Base-by-base conservation (phyloP, 2,329 filamentous ascomycete genomes). In the Fusarium ramigenum region DNA sequence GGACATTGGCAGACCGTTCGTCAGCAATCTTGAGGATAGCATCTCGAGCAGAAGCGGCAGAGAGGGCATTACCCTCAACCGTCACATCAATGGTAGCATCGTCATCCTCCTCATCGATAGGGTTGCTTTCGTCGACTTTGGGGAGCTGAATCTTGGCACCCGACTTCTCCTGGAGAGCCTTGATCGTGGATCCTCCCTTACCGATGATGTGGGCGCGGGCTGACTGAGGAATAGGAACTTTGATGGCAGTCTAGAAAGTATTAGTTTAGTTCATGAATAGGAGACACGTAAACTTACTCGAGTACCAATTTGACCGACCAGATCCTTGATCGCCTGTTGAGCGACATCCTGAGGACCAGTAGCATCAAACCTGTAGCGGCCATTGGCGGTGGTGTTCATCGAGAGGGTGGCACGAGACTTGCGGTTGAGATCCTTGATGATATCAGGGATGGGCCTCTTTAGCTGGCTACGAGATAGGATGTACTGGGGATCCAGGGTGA, bases 131-230 rank as follows among this genome's bases (percentile, higher is more conserved):
- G 46, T 97, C 93, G 28, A 88, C 87, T 83, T 93, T 95, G 69
- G 96, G 95, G 68, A 99, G 90, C 80, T 97, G 94, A 79, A 99
- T 95, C 74, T 91, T 91, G 60, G 96, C 96, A 70, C 96, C 95
- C 7, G 95, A 96, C 82, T 93, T 92, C 82, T 96, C 93, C 83
- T 96, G 93, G 60, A 99, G 91, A 52, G 92, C 89, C 84, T 97
- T 96, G 81, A 99, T 97, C 70, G 93, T 96, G 32, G 94, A 90
- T 66, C 97, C 97, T 80, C 93, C 92, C 80, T 94, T 95, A 77
- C 96, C 97, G 80, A 99, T 98, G 82, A 99, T 95, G 82, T 96
- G 93, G 60, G 95, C 90, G 70, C 95, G 91, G 28, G 94, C 90
- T 43, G 94, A 96, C 54, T 92, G 89, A 59, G 96, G 96, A 73